These are phyloP conservation scores for Babesia bovis DNA, from an alignment of 169 alveolate genomes.

Conservation along the genomic window DNA sequence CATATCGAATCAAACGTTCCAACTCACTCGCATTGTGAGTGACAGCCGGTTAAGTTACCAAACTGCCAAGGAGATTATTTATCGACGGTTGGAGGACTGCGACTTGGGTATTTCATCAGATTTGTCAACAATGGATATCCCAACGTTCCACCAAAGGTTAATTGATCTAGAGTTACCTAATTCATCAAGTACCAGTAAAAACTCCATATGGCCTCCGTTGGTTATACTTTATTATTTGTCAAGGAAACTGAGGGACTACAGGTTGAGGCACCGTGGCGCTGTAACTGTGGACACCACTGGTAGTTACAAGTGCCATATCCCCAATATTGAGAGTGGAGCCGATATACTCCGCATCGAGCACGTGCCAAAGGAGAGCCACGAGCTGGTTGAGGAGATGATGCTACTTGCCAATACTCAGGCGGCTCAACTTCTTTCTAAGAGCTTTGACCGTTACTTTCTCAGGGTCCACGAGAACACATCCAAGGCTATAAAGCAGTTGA, in stretches of 20 bases:
- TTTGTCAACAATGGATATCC: conserved; percentile 20
- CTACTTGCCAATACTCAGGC: conserved; percentile 75
- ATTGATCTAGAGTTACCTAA: not conserved
- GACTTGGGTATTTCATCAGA: not conserved
- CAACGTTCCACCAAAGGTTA: not conserved
- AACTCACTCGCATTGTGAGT: conserved; percentile 45
- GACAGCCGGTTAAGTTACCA: conserved; percentile 39
- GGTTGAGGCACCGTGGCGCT: conserved; percentile 65
- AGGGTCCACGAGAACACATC: conserved; percentile 75
- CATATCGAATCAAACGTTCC: conserved; percentile 28
- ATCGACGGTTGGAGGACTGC: not conserved
- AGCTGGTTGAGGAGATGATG: conserved; percentile 82
- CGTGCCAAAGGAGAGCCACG: conserved; percentile 71
- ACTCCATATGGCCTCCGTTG: conserved; percentile 14
- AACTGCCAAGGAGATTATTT: conserved; percentile 56
- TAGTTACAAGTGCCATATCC: conserved; percentile 56
- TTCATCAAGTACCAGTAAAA: not conserved
- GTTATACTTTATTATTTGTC: conserved; percentile 50
- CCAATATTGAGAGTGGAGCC: conserved; percentile 17
- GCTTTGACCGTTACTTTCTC: conserved; percentile 57
- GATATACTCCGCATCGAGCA: conserved; percentile 28
- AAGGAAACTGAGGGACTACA: conserved; percentile 39
- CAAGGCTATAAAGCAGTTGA: conserved; percentile 64
- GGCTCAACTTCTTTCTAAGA: conserved; percentile 68
- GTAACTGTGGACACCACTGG: conserved; percentile 57